Conservation (phyloP, 1,139 yeast species). For the Yamadazyma sp. region DNA sequence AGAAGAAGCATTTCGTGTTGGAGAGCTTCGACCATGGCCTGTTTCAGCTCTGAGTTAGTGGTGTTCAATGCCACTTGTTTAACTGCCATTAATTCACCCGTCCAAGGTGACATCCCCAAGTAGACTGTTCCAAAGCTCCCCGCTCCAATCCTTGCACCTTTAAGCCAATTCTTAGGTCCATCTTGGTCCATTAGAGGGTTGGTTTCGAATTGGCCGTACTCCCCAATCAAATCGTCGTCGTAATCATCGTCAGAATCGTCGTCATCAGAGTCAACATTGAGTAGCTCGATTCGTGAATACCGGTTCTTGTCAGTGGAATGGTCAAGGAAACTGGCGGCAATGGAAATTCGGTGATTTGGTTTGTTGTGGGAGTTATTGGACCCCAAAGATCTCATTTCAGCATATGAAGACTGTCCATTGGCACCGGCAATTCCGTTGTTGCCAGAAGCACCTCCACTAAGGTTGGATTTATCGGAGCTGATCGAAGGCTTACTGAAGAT, state of each 20-base stretch:
- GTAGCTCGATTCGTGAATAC: constrained; percentile 50
- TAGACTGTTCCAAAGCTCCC: constrained; percentile 95
- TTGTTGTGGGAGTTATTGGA: background rate
- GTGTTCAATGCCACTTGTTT: constrained; percentile 80
- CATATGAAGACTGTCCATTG: constrained; percentile 8
- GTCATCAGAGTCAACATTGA: constrained; percentile 43
- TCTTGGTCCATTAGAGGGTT: constrained; percentile 24
- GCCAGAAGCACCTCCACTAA: constrained; percentile 11
- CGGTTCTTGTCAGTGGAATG: constrained; percentile 29
- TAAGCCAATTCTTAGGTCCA: constrained; percentile 81
- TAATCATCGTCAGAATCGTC: constrained; percentile 26
- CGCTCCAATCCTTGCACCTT: constrained; percentile 90
- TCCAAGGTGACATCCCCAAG: constrained; percentile 85
- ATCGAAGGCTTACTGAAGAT: constrained; percentile 25
- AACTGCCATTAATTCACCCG: constrained; percentile 97
- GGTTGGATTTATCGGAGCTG: constrained; percentile 15
- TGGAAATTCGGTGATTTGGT: constrained; percentile 29
- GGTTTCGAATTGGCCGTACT: constrained; percentile 13
- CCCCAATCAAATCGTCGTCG: constrained; percentile 15
- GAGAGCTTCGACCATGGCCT: constrained; percentile 74
- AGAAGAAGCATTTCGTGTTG: constrained; percentile 82
- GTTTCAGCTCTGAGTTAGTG: constrained; percentile 47
- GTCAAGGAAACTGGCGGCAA: constrained; percentile 35
- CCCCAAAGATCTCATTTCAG: constrained; percentile 9
- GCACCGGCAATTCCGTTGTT: background rate